These are phyloP conservation scores for Termitomyces sp. DNA, from an alignment of 768 basidiomycete genomes.

Conservation along the genomic window DNA sequence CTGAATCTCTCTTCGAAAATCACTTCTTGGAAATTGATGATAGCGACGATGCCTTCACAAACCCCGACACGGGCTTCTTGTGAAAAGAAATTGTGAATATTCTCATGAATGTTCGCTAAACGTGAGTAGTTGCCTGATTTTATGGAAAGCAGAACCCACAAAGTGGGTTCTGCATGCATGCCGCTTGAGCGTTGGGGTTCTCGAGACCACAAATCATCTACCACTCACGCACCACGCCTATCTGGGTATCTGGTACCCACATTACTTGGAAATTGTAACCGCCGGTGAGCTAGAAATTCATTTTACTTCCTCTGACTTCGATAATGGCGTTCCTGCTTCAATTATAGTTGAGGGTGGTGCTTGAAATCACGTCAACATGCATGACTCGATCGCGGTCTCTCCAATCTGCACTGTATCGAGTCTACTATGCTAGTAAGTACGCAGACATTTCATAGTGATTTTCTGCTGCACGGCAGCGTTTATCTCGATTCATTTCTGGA, in stretches of 20 bases:
- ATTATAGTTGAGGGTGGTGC: conserved; percentile 2
- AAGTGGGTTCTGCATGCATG: neutral
- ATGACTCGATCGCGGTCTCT: conserved; percentile 1
- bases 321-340: conserved; percentile 1
- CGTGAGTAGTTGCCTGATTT: neutral
- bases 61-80: conserved; percentile 1
- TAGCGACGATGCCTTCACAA: neutral
- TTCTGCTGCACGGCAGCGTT: neutral
- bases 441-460: neutral
- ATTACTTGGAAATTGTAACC: neutral
- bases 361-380: conserved; percentile 1
- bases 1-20: neutral
- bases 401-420: neutral
- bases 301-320: neutral
- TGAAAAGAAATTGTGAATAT: neutral
- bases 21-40: neutral
- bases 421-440: neutral
- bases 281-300: conserved; percentile 7
- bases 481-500: neutral
- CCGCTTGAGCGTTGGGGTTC: neutral
- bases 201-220: neutral
- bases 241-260: neutral
- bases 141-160: neutral
- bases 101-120: neutral
- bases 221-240: neutral